Evolutionary conservation across 768 basidiomycete species (phyloP), one percentile per base, ranked within the genome.

Genomic region (Cystobasidium onofrii): DNA sequence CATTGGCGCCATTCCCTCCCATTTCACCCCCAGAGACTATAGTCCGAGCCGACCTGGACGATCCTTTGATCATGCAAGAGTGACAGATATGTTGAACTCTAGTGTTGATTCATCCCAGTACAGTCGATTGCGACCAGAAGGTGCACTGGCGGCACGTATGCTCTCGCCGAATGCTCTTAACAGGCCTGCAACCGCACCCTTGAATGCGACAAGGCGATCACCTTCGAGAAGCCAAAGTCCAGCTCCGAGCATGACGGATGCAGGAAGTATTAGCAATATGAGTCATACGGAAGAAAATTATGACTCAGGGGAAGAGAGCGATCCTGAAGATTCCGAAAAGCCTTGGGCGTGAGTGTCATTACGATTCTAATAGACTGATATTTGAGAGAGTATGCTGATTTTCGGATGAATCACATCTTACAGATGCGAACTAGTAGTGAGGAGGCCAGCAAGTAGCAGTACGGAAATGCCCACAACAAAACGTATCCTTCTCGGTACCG

Each of bases 251-350:
- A 15, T 34, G 44, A 50, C 27, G 2, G 41, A 36, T 20, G 25
- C n/a, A 3, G 34, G 10, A 7, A 67, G 44, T 54, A 54, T 43
- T 4, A 67, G 44, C 50, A 36, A 64, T 64, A 17, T 43, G 15
- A 36, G 63, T 12, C 63, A 64, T 39, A 77, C 78, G 74, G 76
- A 75, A 31, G 73, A 72, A 55, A 75, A 76, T 9, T 79, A 78
- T 36, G 79, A 86, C 31, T 50, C 46, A 1, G 91, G 85, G 0
- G 88, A 89, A 18, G 92, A 93, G 55, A 92, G 90, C 74, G 95
- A 98, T 76, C 90, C 93, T 0, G 94, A 98, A 80, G 95, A 97
- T 79, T 91, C 90, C 54, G 94, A 98, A 81, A 93, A 92, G 27
- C 92, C 95, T 0, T 98, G 93, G 93, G 87, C 88, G 57, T 97